Conservation (phyloP, 1,284 basidiomycete genomes). For the Apiotrichum veenhuisii region DNA sequence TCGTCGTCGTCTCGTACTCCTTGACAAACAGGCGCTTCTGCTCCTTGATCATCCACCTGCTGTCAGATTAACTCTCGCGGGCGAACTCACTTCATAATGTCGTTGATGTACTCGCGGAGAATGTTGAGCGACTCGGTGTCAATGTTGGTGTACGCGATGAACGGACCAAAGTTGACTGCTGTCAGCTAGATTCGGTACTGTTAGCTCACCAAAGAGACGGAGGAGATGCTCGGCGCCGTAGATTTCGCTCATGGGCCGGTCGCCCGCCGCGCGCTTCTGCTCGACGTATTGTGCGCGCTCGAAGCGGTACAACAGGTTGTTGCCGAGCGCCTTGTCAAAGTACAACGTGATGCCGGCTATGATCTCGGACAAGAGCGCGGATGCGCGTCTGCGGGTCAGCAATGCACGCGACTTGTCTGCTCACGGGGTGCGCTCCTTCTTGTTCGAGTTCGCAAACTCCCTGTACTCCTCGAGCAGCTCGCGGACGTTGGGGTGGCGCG, state of each 20-base stretch:
- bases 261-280: constrained; percentile 66
- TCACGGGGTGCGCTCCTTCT: constrained; percentile 53
- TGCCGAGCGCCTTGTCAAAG: constrained; percentile 86
- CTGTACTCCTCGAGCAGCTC: constrained; percentile 77
- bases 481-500: constrained; percentile 74
- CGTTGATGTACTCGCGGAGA: constrained; percentile 83
- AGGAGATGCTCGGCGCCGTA: constrained; percentile 95
- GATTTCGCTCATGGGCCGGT: constrained; percentile 81
- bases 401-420: constrained; percentile 2
- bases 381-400: constrained; percentile 54
- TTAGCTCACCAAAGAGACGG: constrained; percentile 75
- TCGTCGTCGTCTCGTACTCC: constrained; percentile 51
- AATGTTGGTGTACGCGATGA: constrained; percentile 87
- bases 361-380: constrained; percentile 66
- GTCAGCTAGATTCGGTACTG: not conserved
- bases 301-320: constrained; percentile 88
- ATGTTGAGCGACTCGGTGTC: constrained; percentile 79
- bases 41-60: constrained; percentile 52
- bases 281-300: constrained; percentile 89
- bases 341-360: constrained; percentile 86
- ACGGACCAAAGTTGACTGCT: constrained; percentile 59
- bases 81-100: constrained; percentile 71
- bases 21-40: constrained; percentile 50
- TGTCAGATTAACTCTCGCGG: not conserved
- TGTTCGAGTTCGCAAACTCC: constrained; percentile 56